phyloP scores from a whole-genome alignment of 495 filamentous ascomycete species.

The Hypoxylon perforatum region DNA sequence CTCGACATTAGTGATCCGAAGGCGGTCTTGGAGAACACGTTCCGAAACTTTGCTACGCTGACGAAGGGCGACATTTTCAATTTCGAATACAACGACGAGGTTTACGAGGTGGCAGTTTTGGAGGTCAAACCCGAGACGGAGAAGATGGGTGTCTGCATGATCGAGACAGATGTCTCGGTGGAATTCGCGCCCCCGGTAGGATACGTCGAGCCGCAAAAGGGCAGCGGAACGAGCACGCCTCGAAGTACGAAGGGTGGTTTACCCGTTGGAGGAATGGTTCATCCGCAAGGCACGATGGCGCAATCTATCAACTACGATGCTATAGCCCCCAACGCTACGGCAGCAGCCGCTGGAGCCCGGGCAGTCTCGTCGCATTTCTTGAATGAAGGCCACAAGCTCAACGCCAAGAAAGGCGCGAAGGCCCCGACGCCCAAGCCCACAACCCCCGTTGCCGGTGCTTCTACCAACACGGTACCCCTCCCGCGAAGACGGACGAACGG shows the following conservation, averaged over 20 bases:
- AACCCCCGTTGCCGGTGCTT: conserved; percentile 78
- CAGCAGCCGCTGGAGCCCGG: conserved; percentile 59
- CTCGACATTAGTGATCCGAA: conserved; percentile 97
- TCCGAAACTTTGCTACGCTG: conserved; percentile 92
- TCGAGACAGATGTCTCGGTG: conserved; percentile 94
- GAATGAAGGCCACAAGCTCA: conserved; percentile 79
- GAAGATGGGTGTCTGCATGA: conserved; percentile 85
- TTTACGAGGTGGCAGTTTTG: conserved; percentile 90
- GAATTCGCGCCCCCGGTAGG: conserved; percentile 95
- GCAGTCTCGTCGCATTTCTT: conserved; percentile 75
- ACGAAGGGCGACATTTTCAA: conserved; percentile 94
- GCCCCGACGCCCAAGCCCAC: conserved; percentile 81
- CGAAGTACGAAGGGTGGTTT: conserved; percentile 63
- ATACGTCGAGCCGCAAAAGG: conserved; percentile 82
- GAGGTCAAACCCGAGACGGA: conserved; percentile 87
- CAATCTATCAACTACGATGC: conserved; percentile 95
- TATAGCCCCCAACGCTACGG: conserved; percentile 82
- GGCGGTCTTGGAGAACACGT: conserved; percentile 96
- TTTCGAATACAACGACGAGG: conserved; percentile 92
- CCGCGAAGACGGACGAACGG: conserved; percentile 71
- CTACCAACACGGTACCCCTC: conserved; percentile 61
- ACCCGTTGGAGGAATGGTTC: conserved; percentile 76
- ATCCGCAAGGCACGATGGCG: conserved; percentile 92
- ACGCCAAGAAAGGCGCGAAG: conserved; percentile 82
- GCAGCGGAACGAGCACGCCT: conserved; percentile 71